phyloP scores from a whole-genome alignment of 2,329 filamentous ascomycete genomes.

The Alternaria brassicicola region DNA sequence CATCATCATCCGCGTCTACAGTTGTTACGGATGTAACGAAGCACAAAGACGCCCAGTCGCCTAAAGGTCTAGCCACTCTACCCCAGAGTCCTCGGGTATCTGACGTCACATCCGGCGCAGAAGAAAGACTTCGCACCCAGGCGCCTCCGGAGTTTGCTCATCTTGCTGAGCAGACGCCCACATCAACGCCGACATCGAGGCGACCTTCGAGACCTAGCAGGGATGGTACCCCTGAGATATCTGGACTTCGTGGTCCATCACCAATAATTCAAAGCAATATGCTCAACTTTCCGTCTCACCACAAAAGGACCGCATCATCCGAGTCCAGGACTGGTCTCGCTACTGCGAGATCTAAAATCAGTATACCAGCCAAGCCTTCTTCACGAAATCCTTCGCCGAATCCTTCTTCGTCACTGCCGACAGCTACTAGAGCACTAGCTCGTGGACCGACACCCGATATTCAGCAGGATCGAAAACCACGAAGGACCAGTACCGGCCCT shows the following conservation, averaged over 20 bases:
- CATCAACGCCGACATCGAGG: conserved; percentile 53
- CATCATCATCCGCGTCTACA: conserved; percentile 74
- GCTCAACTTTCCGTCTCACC: conserved; percentile 54
- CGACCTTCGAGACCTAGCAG: conserved; percentile 55
- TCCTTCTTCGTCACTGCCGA: conserved; percentile 38
- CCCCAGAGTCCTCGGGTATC: conserved; percentile 60
- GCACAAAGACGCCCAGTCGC: conserved; percentile 50
- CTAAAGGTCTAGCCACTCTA: conserved; percentile 34
- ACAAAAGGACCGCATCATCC: conserved; percentile 58
- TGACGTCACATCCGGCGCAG: conserved; percentile 2
- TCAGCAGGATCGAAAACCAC: conserved; percentile 42
- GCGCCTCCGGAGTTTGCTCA: conserved; percentile 52
- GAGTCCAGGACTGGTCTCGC: conserved; percentile 46
- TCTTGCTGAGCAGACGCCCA: conserved; percentile 67
- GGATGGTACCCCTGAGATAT: conserved; percentile 54
- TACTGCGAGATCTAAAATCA: conserved; percentile 31
- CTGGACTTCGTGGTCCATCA: conserved; percentile 54
- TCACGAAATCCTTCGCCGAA: conserved; percentile 49
- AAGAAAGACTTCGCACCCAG: conserved; percentile 29
- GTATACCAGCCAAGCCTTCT: conserved; percentile 37
- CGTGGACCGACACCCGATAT: conserved; percentile 51
- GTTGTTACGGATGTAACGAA: conserved; percentile 61
- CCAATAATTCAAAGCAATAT: conserved; percentile 65
- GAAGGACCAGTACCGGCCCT: conserved; percentile 34
- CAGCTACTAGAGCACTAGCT: conserved; percentile 31